phyloP scores from a whole-genome alignment of 1,284 basidiomycete species.

The Trichosporon inkin region DNA sequence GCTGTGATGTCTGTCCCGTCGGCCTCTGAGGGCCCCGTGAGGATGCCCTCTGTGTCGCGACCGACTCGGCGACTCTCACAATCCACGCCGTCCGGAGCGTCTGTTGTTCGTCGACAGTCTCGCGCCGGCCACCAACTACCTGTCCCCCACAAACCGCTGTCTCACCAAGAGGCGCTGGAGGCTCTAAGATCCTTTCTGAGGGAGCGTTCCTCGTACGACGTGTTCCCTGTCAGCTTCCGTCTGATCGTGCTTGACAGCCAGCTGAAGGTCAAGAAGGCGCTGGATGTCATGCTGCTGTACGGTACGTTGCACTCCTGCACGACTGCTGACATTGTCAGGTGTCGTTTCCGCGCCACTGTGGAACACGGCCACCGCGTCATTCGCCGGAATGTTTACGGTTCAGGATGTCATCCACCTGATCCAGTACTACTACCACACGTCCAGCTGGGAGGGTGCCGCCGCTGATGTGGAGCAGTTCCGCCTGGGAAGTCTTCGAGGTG shows the following conservation, averaged over 20 bases:
- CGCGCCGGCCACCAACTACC: constrained; percentile 40
- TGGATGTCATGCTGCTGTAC: constrained; percentile 83
- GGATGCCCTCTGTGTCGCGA: constrained; percentile 21
- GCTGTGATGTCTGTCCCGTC: background rate
- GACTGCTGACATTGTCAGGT: constrained; percentile 54
- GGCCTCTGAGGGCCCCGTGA: constrained; percentile 3
- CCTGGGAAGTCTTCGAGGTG: constrained; percentile 80
- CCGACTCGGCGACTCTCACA: constrained; percentile 19
- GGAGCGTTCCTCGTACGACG: constrained; percentile 84
- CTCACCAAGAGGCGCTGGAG: constrained; percentile 68
- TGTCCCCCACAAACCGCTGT: constrained; percentile 30
- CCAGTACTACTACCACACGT: constrained; percentile 85
- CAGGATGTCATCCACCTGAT: constrained; percentile 95
- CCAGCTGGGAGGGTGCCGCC: constrained; percentile 80
- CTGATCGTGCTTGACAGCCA: constrained; percentile 94
- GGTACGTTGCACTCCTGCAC: constrained; percentile 55
- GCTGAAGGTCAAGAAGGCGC: constrained; percentile 85
- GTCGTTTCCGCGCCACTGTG: constrained; percentile 98
- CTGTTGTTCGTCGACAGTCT: constrained; percentile 38
- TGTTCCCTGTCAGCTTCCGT: constrained; percentile 91
- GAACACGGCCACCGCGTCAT: constrained; percentile 84
- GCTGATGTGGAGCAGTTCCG: constrained; percentile 93
- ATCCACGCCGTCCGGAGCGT: constrained; percentile 13
- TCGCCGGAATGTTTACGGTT: constrained; percentile 91
- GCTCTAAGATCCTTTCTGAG: constrained; percentile 78